Base-by-base conservation (phyloP, 495 filamentous ascomycete genomes). In the Aspergillus sparsus region DNA sequence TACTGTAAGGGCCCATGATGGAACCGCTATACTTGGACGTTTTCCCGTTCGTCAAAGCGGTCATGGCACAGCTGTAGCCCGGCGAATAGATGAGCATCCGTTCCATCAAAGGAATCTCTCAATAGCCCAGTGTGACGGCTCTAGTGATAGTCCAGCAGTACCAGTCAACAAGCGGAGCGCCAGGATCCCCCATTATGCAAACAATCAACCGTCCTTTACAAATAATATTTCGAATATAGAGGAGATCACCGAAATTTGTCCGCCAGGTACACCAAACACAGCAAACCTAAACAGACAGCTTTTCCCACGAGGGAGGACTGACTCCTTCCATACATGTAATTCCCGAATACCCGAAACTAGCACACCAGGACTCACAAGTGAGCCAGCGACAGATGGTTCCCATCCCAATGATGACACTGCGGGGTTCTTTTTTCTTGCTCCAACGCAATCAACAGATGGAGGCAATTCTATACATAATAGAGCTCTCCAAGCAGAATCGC, bases 11-110 rank as follows among this genome's bases (percentile, higher is more conserved):
- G 74, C 74, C 16, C 65, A 68, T 12, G 74, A 76, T 66, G 74
- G 73, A 12, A 77, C 74, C 5, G 53, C 66, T 9, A 70, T 79
- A 5, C 69, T 71, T 32, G 76, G 76, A 31, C 67, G 72, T 16
- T 77, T 79, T 36, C 73, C 71, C 0, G 61, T 67, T 55, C 62
- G 76, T 53, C 71, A 74, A 34, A 79, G 76, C 63, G 74, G 72
- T 0, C 74, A 79, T 67, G 74, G 74, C 1, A 65, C 65, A 53
- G 64, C 66, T 44, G 42, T 66, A 6, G 60, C 56, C 16, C 66
- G 67, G 31, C 54, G 61, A 35, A 49, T 76, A 35, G 62, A 77
- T 3, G 66, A 73, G 13, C 75, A 79, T 46, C 71, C 72, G 4
- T 79, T 77, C 42, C 71, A 75, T 56, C 66, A 57, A 33, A 57